phyloP scores from a whole-genome alignment of 257 asterid species.

The Nyctanthes arbortristis region DNA sequence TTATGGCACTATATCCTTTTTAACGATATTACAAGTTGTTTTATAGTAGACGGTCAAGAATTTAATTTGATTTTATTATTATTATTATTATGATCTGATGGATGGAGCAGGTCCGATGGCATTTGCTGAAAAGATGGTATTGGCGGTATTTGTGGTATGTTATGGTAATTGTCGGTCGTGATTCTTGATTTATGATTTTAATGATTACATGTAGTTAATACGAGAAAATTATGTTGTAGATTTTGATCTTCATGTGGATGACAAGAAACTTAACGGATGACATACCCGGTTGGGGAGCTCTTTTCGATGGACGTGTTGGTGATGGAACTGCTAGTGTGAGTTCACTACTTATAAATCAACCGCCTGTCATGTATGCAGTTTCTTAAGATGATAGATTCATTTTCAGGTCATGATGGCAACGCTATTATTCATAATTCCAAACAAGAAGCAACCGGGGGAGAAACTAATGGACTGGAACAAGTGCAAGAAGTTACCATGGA shows the following conservation, averaged over 20 bases:
- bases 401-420: constrained; percentile 89
- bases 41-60: no score
- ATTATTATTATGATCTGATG: neutral
- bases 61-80: no score
- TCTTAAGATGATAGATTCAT: no score
- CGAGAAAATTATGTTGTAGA: constrained; percentile 32
- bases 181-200: neutral
- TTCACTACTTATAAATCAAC: neutral
- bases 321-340: constrained; percentile 93
- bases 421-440: constrained; percentile 77
- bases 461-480: constrained; percentile 97
- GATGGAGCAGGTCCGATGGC: constrained; percentile 74
- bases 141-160: constrained; percentile 67
- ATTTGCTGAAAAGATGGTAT: constrained; percentile 81
- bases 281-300: constrained; percentile 87
- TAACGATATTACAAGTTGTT: no score
- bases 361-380: no score
- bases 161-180: no score
- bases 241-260: constrained; percentile 78
- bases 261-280: constrained; percentile 90
- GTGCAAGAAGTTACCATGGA: constrained; percentile 93
- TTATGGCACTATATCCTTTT: no score
- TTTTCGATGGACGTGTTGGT: constrained; percentile 77
- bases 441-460: constrained; percentile 70
- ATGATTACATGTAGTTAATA: neutral